Evolutionary conservation across 176 grass and related monocot species (phyloP), one percentile per base, ranked within the genome.

Genomic region (Lolium multiflorum): DNA sequence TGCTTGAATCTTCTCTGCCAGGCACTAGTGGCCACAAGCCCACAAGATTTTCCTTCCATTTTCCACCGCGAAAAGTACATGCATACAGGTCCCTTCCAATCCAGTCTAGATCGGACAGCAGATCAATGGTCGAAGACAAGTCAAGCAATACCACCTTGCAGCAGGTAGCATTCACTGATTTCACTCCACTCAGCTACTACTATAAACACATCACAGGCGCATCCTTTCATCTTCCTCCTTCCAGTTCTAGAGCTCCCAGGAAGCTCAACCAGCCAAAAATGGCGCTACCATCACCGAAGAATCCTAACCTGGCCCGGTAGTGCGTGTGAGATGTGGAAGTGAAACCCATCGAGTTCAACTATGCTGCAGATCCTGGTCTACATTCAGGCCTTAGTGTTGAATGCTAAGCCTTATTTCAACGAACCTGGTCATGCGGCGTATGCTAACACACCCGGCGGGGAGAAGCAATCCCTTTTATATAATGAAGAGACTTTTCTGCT

Each of bases 321-420:
- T 22, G 94, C 87, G 74, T 94, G 86, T 49, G 95, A 98, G 80
- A 93, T 35, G 31, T 35, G 31, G 31, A 35, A 37, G 77, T 98
- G 95, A 93, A 92, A 88, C 74, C 90, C 91, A 8, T 84, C 79
- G 63, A 91, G 90, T 70, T 96, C 90, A 46, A 96, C 92, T 73
- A 92, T 94, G 92, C 87, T 98, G 48, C 92, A 94, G 24, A 88
- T 98, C 22, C 78, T 98, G 26, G 90, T 96, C 35, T 98, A 94
- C 37, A 90, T 96, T 86, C 96, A 98, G 87, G 93, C 93, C 63
- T 66, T 98, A 82, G 97, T 98, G 82, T 88, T 96, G 69, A 96
- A 98, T 68, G 90, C 82, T 41, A 94, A 94, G 14, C 97, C 97
- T 73, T 96, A 94, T 60, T 98, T 98, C 59, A 98, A 96, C 70